phyloP scores from a whole-genome alignment of 768 basidiomycete species.

The Daedaleopsis nitida region DNA sequence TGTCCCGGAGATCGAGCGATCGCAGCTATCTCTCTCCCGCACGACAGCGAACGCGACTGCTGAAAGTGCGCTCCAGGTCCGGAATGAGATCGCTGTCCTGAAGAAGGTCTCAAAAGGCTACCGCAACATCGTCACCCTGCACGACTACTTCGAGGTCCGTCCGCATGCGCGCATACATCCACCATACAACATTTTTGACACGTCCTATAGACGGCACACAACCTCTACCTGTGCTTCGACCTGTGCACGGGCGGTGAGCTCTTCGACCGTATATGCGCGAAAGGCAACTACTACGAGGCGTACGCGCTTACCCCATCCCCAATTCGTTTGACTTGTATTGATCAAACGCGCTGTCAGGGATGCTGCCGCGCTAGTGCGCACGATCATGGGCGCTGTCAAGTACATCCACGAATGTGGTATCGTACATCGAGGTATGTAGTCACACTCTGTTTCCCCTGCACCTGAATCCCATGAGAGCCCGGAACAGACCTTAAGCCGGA shows the following conservation, averaged over 20 bases:
- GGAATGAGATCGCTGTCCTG: constrained; percentile 95
- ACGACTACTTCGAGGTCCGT: constrained; percentile 93
- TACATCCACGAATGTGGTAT: constrained; percentile 93
- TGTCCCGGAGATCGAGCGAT: constrained; percentile 10
- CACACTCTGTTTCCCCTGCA: background rate
- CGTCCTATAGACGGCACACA: constrained; percentile 73
- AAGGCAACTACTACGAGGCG: constrained; percentile 96
- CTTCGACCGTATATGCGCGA: constrained; percentile 98
- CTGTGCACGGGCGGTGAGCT: constrained; percentile 97
- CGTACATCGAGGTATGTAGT: constrained; percentile 79
- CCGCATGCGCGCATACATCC: background rate
- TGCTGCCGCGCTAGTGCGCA: constrained; percentile 85
- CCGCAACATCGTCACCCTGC: constrained; percentile 87
- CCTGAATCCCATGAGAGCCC: background rate
- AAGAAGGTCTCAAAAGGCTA: constrained; percentile 93
- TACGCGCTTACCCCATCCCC: constrained; percentile 30
- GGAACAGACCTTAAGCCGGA: constrained; percentile 89
- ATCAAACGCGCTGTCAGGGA: constrained; percentile 54
- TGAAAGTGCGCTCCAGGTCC: constrained; percentile 54
- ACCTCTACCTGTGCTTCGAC: constrained; percentile 93
- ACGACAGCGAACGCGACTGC: background rate
- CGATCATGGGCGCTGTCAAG: constrained; percentile 83
- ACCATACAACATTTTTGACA: constrained; percentile 1
- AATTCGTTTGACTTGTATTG: constrained; percentile 22
- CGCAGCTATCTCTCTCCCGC: constrained; percentile 5